Evolutionary conservation across 2,329 filamentous ascomycete genomes (phyloP).

Genomic region (Alternaria alternata): DNA sequence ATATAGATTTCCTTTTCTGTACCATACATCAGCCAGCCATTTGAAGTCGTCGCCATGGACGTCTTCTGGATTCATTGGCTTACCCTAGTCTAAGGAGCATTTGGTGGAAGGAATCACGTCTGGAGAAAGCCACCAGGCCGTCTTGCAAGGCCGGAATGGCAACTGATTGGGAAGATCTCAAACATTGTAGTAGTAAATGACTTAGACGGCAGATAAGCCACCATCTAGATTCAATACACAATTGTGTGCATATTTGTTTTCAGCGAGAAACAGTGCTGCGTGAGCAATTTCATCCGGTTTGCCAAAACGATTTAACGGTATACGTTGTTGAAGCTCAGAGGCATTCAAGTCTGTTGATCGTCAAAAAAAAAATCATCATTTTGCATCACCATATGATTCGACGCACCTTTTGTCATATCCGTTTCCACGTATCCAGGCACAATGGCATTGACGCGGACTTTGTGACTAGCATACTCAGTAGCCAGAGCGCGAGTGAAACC

Average conservation of each 20-base stretch:
- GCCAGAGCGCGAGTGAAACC: slow-evolving; percentile 74
- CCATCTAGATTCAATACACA: slow-evolving; percentile 87
- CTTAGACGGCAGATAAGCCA: slow-evolving; percentile 71
- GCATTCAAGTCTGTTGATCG: slow-evolving; percentile 47
- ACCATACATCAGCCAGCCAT: slow-evolving; percentile 22
- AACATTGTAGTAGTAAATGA: neutral
- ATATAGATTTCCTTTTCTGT: slow-evolving; percentile 20
- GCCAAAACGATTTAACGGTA: slow-evolving; percentile 74
- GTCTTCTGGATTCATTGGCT: slow-evolving; percentile 20
- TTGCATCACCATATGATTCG: neutral
- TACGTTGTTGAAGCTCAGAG: slow-evolving; percentile 55
- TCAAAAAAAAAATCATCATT: neutral
- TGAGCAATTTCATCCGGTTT: slow-evolving; percentile 77
- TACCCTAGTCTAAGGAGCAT: slow-evolving; percentile 19
- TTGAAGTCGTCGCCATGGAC: slow-evolving; percentile 15
- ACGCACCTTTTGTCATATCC: slow-evolving; percentile 75
- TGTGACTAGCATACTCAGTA: slow-evolving; percentile 66
- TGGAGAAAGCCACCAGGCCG: slow-evolving; percentile 4
- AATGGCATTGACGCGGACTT: slow-evolving; percentile 80
- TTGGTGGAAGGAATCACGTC: slow-evolving; percentile 4
- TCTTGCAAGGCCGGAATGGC: slow-evolving; percentile 7
- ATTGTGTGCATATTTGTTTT: slow-evolving; percentile 85
- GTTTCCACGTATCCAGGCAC: slow-evolving; percentile 85
- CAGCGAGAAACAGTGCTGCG: slow-evolving; percentile 78
- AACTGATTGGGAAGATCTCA: neutral